A percentile compares a stretch with the other conserved stretches of the same genome.
These are phyloP conservation scores for Alternaria gaisen DNA, from an alignment of 2,329 filamentous ascomycete species.

Conservation along the genomic window DNA sequence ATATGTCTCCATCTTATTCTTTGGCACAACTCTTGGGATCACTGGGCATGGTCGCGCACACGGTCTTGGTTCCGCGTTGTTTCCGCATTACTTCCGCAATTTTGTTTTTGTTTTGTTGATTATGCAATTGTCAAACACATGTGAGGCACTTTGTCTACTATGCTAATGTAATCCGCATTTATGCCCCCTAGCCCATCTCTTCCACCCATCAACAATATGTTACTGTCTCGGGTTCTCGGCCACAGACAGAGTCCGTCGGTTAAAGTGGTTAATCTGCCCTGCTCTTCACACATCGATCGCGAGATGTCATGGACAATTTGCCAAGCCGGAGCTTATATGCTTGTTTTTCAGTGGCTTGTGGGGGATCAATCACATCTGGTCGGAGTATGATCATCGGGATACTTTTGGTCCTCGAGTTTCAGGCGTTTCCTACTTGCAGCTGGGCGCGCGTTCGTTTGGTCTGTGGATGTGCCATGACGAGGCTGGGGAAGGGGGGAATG, in stretches of 20 bases:
- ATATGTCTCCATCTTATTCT: not conserved
- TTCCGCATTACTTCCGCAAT: not conserved
- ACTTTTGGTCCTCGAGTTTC: not conserved
- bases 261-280: no score
- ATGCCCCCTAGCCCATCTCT: no score
- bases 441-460: not conserved
- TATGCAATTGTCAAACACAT: slow-evolving; percentile 2
- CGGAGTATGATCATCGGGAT: not conserved
- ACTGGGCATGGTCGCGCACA: not conserved
- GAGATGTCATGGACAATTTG: not conserved
- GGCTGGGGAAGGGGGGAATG: not conserved
- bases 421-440: not conserved
- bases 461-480: not conserved
- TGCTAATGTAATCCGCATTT: not conserved
- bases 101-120: not conserved
- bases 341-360: not conserved
- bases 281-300: not conserved
- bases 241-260: no score
- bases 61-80: not conserved
- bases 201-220: no score
- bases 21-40: no score
- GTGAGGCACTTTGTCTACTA: not conserved
- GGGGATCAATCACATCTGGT: not conserved
- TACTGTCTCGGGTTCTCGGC: no score
- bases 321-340: not conserved